Conservation (phyloP, 208 protist species). For the Naegleria fowleri region DNA sequence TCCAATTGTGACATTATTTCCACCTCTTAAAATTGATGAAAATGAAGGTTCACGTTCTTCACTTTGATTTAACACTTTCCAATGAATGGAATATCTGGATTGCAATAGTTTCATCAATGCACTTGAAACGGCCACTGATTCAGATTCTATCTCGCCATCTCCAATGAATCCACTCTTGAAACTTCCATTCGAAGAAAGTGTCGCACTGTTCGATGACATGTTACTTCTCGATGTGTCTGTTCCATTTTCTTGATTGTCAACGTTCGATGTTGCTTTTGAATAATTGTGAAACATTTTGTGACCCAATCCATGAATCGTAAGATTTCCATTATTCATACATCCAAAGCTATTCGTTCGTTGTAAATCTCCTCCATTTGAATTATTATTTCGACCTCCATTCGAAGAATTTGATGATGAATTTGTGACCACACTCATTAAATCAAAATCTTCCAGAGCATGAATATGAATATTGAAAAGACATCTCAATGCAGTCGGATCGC, state of each 20-base stretch:
- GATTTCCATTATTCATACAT: background rate
- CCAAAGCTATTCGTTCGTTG: background rate
- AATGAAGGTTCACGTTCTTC: background rate
- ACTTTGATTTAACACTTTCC: background rate
- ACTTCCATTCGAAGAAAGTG: background rate
- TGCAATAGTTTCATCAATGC: background rate
- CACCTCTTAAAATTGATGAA: background rate
- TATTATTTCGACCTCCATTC: background rate
- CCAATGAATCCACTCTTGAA: no score
- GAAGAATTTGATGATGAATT: background rate
- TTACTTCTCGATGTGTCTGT: background rate
- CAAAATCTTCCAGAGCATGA: background rate
- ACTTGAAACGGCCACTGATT: background rate
- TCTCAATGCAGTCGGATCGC: background rate
- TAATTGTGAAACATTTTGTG: background rate
- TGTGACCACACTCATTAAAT: background rate
- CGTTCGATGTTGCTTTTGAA: no score
- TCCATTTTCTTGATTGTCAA: background rate
- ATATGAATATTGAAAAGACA: background rate
- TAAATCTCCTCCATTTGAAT: background rate
- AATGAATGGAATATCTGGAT: background rate
- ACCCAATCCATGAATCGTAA: background rate
- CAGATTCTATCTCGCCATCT: background rate
- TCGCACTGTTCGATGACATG: background rate
- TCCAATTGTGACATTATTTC: background rate